phyloP scores from a whole-genome alignment of 176 grass and related monocot genomes.

The Puccinellia tenuiflora region DNA sequence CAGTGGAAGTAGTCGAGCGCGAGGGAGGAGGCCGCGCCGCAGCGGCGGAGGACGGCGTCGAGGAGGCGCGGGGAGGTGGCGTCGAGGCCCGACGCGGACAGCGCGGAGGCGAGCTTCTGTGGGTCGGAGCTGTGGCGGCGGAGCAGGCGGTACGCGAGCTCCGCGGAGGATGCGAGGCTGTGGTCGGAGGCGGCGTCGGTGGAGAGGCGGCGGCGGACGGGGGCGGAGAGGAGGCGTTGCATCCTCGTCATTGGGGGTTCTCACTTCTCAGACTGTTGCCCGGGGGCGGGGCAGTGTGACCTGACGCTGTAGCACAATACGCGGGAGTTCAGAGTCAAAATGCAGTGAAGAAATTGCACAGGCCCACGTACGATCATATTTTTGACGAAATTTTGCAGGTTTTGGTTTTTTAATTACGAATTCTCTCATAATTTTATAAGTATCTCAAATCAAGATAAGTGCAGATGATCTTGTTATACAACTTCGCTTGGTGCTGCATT shows the following conservation, averaged over 20 bases:
- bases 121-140: slow-evolving; percentile 50
- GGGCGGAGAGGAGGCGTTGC: slow-evolving; percentile 18
- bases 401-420: too few relatives aligned
- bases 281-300: neutral
- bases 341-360: neutral
- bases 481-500: neutral
- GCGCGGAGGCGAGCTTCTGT: slow-evolving; percentile 40
- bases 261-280: neutral
- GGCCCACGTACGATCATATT: neutral
- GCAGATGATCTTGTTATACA: neutral
- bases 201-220: slow-evolving; percentile 4
- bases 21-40: slow-evolving; percentile 50
- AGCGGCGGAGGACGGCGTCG: slow-evolving; percentile 61
- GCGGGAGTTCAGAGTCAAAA: neutral
- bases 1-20: slow-evolving; percentile 63
- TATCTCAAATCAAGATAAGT: neutral
- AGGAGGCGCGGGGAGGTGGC: slow-evolving; percentile 52
- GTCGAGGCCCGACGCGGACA: slow-evolving; percentile 48
- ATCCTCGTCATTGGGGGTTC: slow-evolving; percentile 13
- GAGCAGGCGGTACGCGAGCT: slow-evolving; percentile 59
- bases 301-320: neutral
- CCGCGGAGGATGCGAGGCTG: slow-evolving; percentile 34
- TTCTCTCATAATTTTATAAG: neutral
- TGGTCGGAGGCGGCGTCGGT: slow-evolving; percentile 27
- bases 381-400: neutral